A percentile compares a stretch with the other conserved stretches of the same genome.
Evolutionary conservation across 805 yeast genomes (phyloP).

Genomic region (Candida glaebosa): DNA sequence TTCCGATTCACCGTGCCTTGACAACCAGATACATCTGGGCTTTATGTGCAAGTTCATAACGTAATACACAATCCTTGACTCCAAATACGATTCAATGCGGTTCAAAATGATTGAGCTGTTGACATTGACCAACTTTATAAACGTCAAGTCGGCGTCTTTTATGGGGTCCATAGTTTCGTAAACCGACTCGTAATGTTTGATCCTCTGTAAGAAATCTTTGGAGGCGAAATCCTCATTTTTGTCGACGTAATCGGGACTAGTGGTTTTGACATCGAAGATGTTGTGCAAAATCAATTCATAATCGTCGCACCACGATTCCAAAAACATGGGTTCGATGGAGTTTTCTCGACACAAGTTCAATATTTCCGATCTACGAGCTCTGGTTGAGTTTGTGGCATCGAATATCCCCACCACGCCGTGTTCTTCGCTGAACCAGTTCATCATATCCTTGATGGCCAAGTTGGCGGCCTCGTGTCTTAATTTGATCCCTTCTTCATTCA

Average conservation of each 20-base stretch:
- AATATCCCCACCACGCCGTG: constrained; percentile 87
- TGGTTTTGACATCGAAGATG: constrained; percentile 79
- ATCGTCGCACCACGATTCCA: constrained; percentile 90
- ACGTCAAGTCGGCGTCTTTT: constrained; percentile 65
- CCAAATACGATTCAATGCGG: constrained; percentile 81
- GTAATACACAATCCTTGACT: constrained; percentile 89
- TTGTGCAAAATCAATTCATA: constrained; percentile 73
- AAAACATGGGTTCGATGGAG: constrained; percentile 81
- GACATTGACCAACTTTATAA: constrained; percentile 82
- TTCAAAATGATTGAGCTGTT: constrained; percentile 87
- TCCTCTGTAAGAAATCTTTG: constrained; percentile 68
- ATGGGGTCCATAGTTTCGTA: constrained; percentile 72
- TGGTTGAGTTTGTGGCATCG: constrained; percentile 90
- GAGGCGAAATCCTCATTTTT: constrained; percentile 70
- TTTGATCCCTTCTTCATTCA: constrained; percentile 60
- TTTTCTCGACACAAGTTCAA: constrained; percentile 58
- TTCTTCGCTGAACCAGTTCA: constrained; percentile 79
- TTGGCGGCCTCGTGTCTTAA: constrained; percentile 68
- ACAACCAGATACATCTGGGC: constrained; percentile 88
- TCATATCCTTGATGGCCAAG: constrained; percentile 72
- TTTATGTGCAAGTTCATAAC: constrained; percentile 93
- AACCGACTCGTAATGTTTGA: constrained; percentile 64
- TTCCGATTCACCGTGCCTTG: constrained; percentile 93
- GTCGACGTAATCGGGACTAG: constrained; percentile 77
- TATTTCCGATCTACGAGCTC: constrained; percentile 63